These are phyloP conservation scores for Flaveria bidentis DNA, from an alignment of 129 eudicot genomes.

Conservation along the genomic window DNA sequence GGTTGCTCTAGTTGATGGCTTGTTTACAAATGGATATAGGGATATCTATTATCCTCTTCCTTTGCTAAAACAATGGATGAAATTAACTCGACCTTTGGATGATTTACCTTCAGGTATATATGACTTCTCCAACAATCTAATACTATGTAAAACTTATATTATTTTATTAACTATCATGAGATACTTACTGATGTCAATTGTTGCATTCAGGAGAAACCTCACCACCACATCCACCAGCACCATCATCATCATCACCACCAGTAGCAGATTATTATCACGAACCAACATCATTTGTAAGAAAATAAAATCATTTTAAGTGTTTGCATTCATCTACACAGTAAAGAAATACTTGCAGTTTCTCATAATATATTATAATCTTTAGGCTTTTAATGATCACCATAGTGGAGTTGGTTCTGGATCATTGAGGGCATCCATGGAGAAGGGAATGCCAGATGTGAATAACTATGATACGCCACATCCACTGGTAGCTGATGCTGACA, in stretches of 20 bases:
- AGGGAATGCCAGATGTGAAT: constrained; percentile 12
- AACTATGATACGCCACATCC: constrained; percentile 29
- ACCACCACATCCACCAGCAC: constrained; percentile 65
- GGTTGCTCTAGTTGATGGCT: constrained; percentile 52
- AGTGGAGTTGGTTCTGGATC: constrained; percentile 6
- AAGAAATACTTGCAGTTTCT: constrained; percentile 18
- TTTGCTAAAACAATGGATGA: constrained; percentile 61
- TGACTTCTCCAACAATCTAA: not conserved
- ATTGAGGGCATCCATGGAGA: constrained; percentile 8
- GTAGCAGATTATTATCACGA: constrained; percentile 44
- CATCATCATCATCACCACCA: constrained; percentile 62
- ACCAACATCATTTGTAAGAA: constrained; percentile 52
- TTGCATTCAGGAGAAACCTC: constrained; percentile 51
- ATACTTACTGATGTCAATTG: constrained; percentile 17
- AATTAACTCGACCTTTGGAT: constrained; percentile 58
- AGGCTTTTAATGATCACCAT: constrained; percentile 3
- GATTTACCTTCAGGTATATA: constrained; percentile 74
- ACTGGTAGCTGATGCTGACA: constrained; percentile 31
- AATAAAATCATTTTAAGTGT: constrained; percentile 4
- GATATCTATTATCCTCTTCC: constrained; percentile 65
- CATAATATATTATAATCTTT: constrained; percentile 22
- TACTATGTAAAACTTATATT: not conserved
- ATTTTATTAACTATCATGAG: not conserved
- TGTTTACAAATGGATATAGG: constrained; percentile 42
- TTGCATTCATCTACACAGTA: not conserved